These are phyloP conservation scores for Pilatotrama ljubarskyi DNA, from an alignment of 768 basidiomycete species.

Conservation along the genomic window DNA sequence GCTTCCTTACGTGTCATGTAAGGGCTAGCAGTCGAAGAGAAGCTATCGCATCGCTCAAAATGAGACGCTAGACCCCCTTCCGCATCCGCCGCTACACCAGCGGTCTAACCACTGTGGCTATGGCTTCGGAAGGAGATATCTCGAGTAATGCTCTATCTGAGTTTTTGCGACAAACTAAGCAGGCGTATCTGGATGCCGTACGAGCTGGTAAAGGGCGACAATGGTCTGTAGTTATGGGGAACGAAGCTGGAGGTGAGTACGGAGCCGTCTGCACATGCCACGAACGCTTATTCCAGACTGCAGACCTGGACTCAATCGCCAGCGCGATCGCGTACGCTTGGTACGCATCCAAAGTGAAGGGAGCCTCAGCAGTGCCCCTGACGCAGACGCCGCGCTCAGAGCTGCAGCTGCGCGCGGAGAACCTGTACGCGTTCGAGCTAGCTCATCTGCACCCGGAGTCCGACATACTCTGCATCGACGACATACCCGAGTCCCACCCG, in stretches of 20 bases:
- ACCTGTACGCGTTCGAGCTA: conserved; percentile 69
- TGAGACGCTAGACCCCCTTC: not conserved
- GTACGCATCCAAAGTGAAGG: conserved; percentile 51
- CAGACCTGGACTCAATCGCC: conserved; percentile 90
- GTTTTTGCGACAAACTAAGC: conserved; percentile 39
- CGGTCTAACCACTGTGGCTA: not conserved
- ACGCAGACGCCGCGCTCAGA: conserved; percentile 68
- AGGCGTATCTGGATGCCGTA: conserved; percentile 59
- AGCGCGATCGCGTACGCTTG: conserved; percentile 85
- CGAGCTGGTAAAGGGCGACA: conserved; percentile 46
- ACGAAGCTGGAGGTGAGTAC: conserved; percentile 88
- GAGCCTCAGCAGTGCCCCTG: conserved; percentile 62
- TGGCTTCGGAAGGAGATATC: not conserved
- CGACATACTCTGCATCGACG: conserved; percentile 67
- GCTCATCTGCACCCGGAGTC: conserved; percentile 53
- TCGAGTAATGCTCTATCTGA: not conserved
- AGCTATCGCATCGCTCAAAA: not conserved
- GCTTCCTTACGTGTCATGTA: not conserved
- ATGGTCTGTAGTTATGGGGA: conserved; percentile 92
- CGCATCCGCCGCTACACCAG: not conserved
- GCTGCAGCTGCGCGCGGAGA: conserved; percentile 83
- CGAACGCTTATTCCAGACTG: no score
- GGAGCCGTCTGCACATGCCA: not conserved
- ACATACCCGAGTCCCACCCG: conserved; percentile 40
- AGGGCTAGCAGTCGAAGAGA: not conserved